Base-by-base conservation (phyloP, 352 stramenopile species). In the Globisporangium sylvaticum region DNA sequence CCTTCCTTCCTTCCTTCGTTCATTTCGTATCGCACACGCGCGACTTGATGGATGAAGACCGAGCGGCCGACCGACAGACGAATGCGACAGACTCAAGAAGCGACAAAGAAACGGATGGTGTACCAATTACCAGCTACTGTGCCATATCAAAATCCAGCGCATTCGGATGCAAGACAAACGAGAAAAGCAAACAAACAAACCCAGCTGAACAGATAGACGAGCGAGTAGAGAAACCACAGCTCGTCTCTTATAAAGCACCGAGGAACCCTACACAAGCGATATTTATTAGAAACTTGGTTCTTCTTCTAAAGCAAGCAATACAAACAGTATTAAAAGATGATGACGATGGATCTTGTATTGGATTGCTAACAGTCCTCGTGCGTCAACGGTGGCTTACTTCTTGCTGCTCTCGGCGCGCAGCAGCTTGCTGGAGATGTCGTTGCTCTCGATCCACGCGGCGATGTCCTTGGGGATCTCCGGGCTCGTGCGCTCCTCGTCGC, bases 381-480 rank as follows among this genome's bases (percentile, higher is more conserved):
- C 8, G 15, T 18, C 14, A 10, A 10, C 15, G 0, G 18, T 6
- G 4, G 10, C 18, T 37, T 22, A 59, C 20, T 59, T 42, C 55
- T 67, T 24, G 25, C 18, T 32, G 31, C 70, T 67, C 57, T 88
- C 75, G 4, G 71, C 62, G 24, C 88, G 84, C 37, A 96, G 73
- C 58, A 78, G 71, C 46, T 84, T 87, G 67, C 88, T 96, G 5
- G 84, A 96, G 44, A 77, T 60, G 48, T 84, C 70, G 69, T 96
- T 94, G 74, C 80, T 89, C 22, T 87, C 66, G 69, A 93, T 86
- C 88, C 86, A 96, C 8, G 75, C 75, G 1, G 58, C 54, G 22
- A 96, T 64, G 55, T 94, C 83, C 15, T 74, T 67, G 0, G 80
- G 76, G 60, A 90, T 85, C 2, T 63, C 4, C 0, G 82, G 83